phyloP scores from a whole-genome alignment of 495 filamentous ascomycete genomes.

The Xylaria nigripes region DNA sequence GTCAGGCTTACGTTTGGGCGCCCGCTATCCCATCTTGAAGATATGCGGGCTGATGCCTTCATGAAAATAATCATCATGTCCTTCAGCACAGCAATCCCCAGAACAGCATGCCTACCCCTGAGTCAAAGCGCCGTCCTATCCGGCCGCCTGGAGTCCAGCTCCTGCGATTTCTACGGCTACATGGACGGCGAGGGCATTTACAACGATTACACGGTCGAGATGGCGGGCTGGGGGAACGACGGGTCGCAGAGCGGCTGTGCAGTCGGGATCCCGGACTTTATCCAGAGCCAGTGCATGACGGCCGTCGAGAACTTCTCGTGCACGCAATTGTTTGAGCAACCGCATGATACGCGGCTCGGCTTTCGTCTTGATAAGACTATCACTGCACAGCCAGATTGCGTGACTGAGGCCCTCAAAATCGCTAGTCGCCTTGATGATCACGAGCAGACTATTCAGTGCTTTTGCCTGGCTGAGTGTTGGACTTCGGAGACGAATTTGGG shows the following conservation, averaged over 20 bases:
- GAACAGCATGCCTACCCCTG: not conserved
- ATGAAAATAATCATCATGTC: not conserved
- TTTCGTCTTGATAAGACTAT: slow-evolving; percentile 1
- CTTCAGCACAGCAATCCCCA: not conserved
- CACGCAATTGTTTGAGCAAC: slow-evolving; percentile 1
- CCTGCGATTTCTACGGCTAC: slow-evolving; percentile 8
- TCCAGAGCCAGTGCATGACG: slow-evolving; percentile 2
- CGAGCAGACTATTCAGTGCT: slow-evolving; percentile 1
- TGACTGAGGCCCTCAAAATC: not conserved
- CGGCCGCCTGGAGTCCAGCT: slow-evolving; percentile 1
- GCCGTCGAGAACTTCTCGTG: slow-evolving; percentile 1
- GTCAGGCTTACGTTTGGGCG: not conserved
- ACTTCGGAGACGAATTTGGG: not conserved
- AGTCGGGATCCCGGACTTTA: not conserved
- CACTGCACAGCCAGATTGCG: slow-evolving; percentile 5
- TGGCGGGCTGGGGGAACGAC: slow-evolving; percentile 7
- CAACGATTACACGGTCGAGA: slow-evolving; percentile 7
- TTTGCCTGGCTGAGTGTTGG: slow-evolving; percentile 8
- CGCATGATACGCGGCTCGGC: slow-evolving; percentile 2
- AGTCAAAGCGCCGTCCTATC: not conserved
- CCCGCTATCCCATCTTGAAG: not conserved
- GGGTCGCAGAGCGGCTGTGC: slow-evolving; percentile 1
- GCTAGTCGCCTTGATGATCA: not conserved
- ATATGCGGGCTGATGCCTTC: not conserved
- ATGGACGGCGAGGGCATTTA: not conserved